Evolutionary conservation across 768 basidiomycete species (phyloP).

Genomic region (Xerocomus spinulosus): DNA sequence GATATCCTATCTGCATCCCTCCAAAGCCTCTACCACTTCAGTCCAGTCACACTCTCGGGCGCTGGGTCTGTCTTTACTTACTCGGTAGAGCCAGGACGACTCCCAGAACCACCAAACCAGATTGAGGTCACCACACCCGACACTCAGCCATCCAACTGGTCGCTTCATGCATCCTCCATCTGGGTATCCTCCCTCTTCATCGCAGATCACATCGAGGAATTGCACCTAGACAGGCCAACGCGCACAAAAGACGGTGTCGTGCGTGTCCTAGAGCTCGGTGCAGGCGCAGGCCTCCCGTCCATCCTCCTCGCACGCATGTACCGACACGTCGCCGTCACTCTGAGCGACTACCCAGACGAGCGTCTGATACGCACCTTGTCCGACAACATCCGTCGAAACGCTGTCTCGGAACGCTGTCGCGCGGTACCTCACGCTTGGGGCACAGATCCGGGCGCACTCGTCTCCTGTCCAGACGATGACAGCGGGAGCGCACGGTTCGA

Average conservation of each 20-base stretch:
- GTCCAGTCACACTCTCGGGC: constrained; percentile 56
- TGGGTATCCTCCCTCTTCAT: constrained; percentile 68
- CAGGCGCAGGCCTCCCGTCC: constrained; percentile 69
- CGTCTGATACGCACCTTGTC: constrained; percentile 52
- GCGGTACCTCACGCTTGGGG: constrained; percentile 67
- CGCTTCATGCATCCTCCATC: constrained; percentile 71
- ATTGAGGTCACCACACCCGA: constrained; percentile 59
- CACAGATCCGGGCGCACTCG: constrained; percentile 34
- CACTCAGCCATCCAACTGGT: constrained; percentile 65
- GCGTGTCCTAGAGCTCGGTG: constrained; percentile 66
- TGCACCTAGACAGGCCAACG: constrained; percentile 35
- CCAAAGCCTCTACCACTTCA: constrained; percentile 55
- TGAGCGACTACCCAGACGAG: constrained; percentile 72
- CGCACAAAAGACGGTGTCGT: constrained; percentile 12
- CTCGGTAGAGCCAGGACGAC: constrained; percentile 17
- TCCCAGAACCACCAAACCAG: constrained; percentile 10
- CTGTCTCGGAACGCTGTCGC: constrained; percentile 42
- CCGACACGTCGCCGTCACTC: constrained; percentile 39
- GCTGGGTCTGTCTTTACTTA: constrained; percentile 53
- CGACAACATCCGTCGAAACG: constrained; percentile 53
- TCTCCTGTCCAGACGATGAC: neutral
- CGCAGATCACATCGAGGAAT: constrained; percentile 55
- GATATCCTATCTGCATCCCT: constrained; percentile 68
- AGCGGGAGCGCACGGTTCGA: constrained; percentile 44
- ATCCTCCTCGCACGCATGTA: constrained; percentile 57